Evolutionary conservation across 805 yeast species (phyloP).

Genomic region (Sugiyamaella qingdaonensis): DNA sequence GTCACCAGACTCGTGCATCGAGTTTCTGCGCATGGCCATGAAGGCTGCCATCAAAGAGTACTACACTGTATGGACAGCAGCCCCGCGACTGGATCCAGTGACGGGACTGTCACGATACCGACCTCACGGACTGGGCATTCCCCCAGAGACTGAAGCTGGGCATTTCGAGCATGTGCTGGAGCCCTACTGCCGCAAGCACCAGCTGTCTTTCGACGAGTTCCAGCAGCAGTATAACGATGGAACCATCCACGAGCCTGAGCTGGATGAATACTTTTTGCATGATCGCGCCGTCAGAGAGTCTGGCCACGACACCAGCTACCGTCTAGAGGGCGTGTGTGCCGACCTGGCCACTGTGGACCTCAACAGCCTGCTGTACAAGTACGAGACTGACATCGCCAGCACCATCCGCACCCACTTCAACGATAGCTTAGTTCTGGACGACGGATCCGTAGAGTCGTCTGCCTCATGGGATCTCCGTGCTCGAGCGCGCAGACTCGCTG

Average conservation of each 20-base stretch:
- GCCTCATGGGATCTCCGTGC: slow-evolving; percentile 64
- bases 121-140: slow-evolving; percentile 89
- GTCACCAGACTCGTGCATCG: slow-evolving; percentile 37
- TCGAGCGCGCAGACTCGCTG: slow-evolving; percentile 44
- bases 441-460: slow-evolving; percentile 43
- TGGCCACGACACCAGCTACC: slow-evolving; percentile 91
- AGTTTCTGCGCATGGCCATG: slow-evolving; percentile 61
- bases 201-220: slow-evolving; percentile 56
- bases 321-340: slow-evolving; percentile 88
- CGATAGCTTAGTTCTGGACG: slow-evolving; percentile 40
- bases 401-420: slow-evolving; percentile 55
- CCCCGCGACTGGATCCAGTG: slow-evolving; percentile 65
- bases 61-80: slow-evolving; percentile 67
- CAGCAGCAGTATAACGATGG: slow-evolving; percentile 65
- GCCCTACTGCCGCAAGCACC: slow-evolving; percentile 65
- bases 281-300: slow-evolving; percentile 95
- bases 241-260: slow-evolving; percentile 63
- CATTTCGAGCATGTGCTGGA: slow-evolving; percentile 72
- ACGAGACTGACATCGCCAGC: slow-evolving; percentile 77
- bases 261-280: slow-evolving; percentile 84
- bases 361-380: slow-evolving; percentile 80
- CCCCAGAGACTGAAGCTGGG: slow-evolving; percentile 91
- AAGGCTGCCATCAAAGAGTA: slow-evolving; percentile 86
- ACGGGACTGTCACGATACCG: slow-evolving; percentile 87
- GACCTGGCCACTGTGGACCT: slow-evolving; percentile 86